A percentile compares a stretch with the other conserved stretches of the same genome.
phyloP scores from a whole-genome alignment of 2,329 filamentous ascomycete genomes.

The Sphaceloma murrayae region DNA sequence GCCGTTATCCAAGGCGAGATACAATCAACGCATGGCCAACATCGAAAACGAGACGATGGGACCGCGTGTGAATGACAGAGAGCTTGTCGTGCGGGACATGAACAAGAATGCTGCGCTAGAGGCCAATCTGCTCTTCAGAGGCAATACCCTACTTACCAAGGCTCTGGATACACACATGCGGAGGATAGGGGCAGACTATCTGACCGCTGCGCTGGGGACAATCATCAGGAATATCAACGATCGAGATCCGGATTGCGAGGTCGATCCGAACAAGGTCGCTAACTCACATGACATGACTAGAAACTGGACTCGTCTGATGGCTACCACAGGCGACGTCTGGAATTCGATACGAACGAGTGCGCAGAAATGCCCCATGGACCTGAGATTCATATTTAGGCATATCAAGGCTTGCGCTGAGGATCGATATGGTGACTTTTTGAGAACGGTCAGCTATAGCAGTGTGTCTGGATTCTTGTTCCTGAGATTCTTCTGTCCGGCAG shows the following conservation, averaged over 20 bases:
- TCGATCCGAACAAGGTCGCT: slow-evolving; percentile 72
- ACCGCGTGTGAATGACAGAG: slow-evolving; percentile 44
- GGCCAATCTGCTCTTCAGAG: slow-evolving; percentile 88
- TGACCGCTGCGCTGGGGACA: slow-evolving; percentile 77
- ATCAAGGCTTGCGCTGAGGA: slow-evolving; percentile 88
- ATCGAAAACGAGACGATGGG: slow-evolving; percentile 51
- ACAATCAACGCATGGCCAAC: slow-evolving; percentile 60
- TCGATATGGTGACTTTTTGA: slow-evolving; percentile 83
- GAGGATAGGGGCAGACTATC: slow-evolving; percentile 80
- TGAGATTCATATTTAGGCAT: slow-evolving; percentile 80
- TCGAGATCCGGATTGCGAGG: slow-evolving; percentile 83
- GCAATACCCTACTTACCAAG: slow-evolving; percentile 89
- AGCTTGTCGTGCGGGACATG: slow-evolving; percentile 65
- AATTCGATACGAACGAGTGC: slow-evolving; percentile 69
- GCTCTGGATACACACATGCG: slow-evolving; percentile 94
- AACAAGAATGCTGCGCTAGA: slow-evolving; percentile 72
- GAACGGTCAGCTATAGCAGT: slow-evolving; percentile 84
- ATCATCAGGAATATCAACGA: slow-evolving; percentile 85
- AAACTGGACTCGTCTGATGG: slow-evolving; percentile 71
- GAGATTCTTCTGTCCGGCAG: slow-evolving; percentile 92
- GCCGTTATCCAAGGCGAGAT: slow-evolving; percentile 56
- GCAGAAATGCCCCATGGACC: slow-evolving; percentile 64
- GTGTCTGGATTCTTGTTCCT: slow-evolving; percentile 92
- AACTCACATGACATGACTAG: slow-evolving; percentile 62
- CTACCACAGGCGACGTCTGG: slow-evolving; percentile 76